Conservation (phyloP, 441 rosid species). For the Erysimum pusillum region DNA sequence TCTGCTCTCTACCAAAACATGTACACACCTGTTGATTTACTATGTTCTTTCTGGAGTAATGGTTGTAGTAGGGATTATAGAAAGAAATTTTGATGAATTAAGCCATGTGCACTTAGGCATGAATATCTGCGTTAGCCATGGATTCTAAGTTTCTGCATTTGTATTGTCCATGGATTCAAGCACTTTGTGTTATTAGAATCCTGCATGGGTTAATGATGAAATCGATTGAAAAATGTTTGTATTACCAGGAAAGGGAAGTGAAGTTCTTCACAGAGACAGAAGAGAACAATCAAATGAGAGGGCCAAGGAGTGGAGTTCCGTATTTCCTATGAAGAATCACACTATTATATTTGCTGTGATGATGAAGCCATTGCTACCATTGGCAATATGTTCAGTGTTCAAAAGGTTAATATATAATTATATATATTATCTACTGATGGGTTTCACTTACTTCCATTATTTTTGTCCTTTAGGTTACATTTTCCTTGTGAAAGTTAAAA, state of each 20-base stretch:
- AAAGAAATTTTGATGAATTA: neutral
- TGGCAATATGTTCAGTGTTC: constrained; percentile 43
- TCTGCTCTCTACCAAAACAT: constrained; percentile 20
- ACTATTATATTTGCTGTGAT: constrained; percentile 24
- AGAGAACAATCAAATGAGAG: constrained; percentile 99
- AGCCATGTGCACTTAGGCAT: neutral
- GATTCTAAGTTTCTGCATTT: constrained; percentile 22
- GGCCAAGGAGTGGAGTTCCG: constrained; percentile 98
- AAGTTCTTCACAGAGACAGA: constrained; percentile 99
- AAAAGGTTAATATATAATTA: constrained; percentile 39
- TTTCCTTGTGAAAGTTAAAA: constrained; percentile 33
- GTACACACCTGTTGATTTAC: constrained; percentile 6
- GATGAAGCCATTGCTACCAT: constrained; percentile 45
- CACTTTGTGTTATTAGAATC: neutral
- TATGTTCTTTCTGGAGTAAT: neutral
- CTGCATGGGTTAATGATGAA: constrained; percentile 15
- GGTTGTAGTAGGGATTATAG: constrained; percentile 19
- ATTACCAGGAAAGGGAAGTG: constrained; percentile 88
- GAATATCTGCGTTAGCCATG: neutral
- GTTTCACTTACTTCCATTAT: constrained; percentile 42
- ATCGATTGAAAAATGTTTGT: constrained; percentile 19
- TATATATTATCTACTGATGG: constrained; percentile 46
- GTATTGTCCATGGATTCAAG: neutral
- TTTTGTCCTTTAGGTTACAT: constrained; percentile 37
- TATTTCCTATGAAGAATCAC: constrained; percentile 73